A percentile compares a stretch with the other conserved stretches of the same genome.
Conservation (phyloP, 441 rosid species). For the Syzygium malaccense region DNA sequence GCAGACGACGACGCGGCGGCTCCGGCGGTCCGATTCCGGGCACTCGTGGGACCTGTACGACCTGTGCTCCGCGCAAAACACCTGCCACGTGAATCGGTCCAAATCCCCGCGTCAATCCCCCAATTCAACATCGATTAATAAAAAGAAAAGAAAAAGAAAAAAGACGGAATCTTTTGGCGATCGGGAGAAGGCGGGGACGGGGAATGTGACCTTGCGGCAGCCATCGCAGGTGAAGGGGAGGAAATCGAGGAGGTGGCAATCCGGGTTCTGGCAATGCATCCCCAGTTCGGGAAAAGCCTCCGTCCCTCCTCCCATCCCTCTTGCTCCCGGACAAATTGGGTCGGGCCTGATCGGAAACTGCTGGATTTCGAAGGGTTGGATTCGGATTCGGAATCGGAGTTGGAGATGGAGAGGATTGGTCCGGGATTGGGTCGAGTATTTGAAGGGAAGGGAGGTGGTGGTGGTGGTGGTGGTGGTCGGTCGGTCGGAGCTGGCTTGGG, state of each 20-base stretch:
- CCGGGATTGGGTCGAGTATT: background rate
- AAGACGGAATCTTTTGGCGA: background rate
- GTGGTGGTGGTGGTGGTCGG: background rate
- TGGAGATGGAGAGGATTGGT: background rate
- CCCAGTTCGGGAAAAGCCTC: conserved; percentile 63
- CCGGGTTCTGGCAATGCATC: conserved; percentile 43
- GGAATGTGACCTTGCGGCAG: conserved; percentile 35
- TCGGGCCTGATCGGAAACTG: background rate
- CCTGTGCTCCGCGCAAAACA: conserved; percentile 63
- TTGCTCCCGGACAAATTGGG: background rate
- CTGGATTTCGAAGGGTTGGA: background rate
- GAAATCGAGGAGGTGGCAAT: conserved; percentile 57
- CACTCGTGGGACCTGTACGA: conserved; percentile 58
- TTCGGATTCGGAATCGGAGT: background rate
- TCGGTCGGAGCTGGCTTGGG: background rate
- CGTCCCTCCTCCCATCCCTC: conserved; percentile 58
- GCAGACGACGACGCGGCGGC: conserved; percentile 68
- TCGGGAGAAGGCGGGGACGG: no score
- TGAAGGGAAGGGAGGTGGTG: background rate
- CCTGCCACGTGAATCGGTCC: conserved; percentile 16
- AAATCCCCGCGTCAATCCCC: background rate
- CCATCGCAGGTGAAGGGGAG: conserved; percentile 53
- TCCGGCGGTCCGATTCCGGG: conserved; percentile 42
- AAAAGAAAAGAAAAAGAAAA: background rate
- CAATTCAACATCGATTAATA: background rate